These are phyloP conservation scores for Kodamaea arcana DNA, from an alignment of 1,139 yeast species.

Conservation along the genomic window DNA sequence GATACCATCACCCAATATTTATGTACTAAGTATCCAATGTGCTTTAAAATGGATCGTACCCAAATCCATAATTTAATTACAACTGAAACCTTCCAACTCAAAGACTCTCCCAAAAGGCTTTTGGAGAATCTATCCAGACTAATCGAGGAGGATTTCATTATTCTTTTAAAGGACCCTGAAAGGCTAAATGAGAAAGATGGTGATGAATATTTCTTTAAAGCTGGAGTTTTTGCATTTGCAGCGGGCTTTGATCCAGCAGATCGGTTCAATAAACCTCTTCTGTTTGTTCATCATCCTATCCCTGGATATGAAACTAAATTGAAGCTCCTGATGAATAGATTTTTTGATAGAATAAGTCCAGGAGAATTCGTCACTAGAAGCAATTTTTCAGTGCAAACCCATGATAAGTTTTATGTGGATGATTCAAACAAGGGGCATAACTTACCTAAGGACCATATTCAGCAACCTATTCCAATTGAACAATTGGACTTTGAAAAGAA, in stretches of 20 bases:
- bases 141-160: conserved; percentile 66
- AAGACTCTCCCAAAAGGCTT: conserved; percentile 26
- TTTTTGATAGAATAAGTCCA: conserved; percentile 46
- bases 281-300: conserved; percentile 58
- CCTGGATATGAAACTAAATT: conserved; percentile 56
- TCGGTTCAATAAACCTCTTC: conserved; percentile 51
- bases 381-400: conserved; percentile 63
- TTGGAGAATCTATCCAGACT: conserved; percentile 42
- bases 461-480: conserved; percentile 34
- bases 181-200: conserved; percentile 37
- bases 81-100: conserved; percentile 32
- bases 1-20: conserved; percentile 44
- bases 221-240: conserved; percentile 66
- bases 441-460: conserved; percentile 20
- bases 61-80: conserved; percentile 41
- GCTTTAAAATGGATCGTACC: conserved; percentile 34
- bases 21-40: conserved; percentile 58
- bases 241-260: conserved; percentile 68
- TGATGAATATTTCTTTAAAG: conserved; percentile 59
- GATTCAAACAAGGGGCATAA: conserved; percentile 48
- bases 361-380: conserved; percentile 55
- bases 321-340: conserved; percentile 58
- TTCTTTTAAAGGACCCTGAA: conserved; percentile 49
- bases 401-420: conserved; percentile 47
- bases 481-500: conserved; percentile 50